A percentile compares a stretch with the other conserved stretches of the same genome.
These are phyloP conservation scores for Aspergillus ellipticus DNA, from an alignment of 495 filamentous ascomycete genomes.

Conservation along the genomic window DNA sequence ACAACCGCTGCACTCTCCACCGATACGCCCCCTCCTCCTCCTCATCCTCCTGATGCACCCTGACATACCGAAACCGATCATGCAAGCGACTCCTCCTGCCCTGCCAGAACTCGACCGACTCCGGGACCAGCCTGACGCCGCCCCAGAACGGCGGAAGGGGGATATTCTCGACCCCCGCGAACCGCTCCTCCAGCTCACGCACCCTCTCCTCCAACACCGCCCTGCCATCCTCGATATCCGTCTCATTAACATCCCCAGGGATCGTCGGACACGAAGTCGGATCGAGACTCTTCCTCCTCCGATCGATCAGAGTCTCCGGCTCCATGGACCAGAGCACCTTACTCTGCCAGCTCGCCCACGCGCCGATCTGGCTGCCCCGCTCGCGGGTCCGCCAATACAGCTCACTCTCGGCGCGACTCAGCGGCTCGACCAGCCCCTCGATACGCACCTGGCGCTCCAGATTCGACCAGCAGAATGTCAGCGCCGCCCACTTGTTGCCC, in stretches of 20 bases:
- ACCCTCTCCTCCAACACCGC: conserved; percentile 64
- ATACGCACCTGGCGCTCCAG: conserved; percentile 83
- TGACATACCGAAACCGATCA: conserved; percentile 87
- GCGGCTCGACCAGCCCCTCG: conserved; percentile 67
- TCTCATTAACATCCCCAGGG: conserved; percentile 57
- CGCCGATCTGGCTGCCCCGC: conserved; percentile 78
- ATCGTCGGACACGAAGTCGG: conserved; percentile 30
- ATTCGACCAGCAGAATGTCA: conserved; percentile 55
- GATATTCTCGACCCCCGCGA: conserved; percentile 70
- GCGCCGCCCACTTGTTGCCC: conserved; percentile 42
- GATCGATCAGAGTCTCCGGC: conserved; percentile 21
- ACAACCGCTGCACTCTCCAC: conserved; percentile 40
- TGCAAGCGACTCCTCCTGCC: conserved; percentile 82
- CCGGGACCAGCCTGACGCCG: conserved; percentile 79
- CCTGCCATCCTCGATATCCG: conserved; percentile 58
- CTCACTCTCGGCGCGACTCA: conserved; percentile 72
- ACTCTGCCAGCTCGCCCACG: conserved; percentile 91
- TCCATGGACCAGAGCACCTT: conserved; percentile 54
- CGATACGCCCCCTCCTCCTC: conserved; percentile 54
- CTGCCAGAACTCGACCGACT: conserved; percentile 92
- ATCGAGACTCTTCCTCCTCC: conserved; percentile 33
- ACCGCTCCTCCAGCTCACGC: conserved; percentile 64
- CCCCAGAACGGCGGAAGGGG: conserved; percentile 95
- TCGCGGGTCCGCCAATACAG: conserved; percentile 81
- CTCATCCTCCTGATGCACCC: conserved; percentile 44